These are phyloP conservation scores for Telopea speciosissima DNA, from an alignment of 177 flowering plant species.

Conservation along the genomic window DNA sequence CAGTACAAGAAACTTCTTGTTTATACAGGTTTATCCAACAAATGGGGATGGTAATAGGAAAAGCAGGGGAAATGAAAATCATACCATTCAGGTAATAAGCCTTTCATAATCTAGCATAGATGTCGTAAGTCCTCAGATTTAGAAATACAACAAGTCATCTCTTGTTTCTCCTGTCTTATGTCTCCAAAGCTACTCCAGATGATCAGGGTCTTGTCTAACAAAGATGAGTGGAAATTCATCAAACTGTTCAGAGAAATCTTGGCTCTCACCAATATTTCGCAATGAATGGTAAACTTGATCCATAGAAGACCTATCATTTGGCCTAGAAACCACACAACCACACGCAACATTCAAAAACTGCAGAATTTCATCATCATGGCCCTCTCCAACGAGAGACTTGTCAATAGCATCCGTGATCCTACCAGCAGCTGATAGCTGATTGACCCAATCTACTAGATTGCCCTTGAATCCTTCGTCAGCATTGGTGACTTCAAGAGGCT, in stretches of 20 bases:
- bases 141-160: no score
- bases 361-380: conserved; percentile 55
- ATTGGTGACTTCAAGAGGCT: conserved; percentile 42
- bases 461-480: conserved; percentile 63
- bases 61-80: conserved; percentile 20
- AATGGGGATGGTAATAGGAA: conserved; percentile 15
- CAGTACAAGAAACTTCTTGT: conserved; percentile 15
- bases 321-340: conserved; percentile 53
- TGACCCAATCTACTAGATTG: conserved; percentile 69
- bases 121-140: no score
- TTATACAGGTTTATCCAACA: conserved; percentile 26
- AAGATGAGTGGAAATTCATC: conserved; percentile 65
- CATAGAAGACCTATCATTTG: conserved; percentile 71
- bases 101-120: neutral
- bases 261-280: conserved; percentile 37
- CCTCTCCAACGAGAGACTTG: conserved; percentile 43
- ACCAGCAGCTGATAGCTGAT: conserved; percentile 32
- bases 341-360: conserved; percentile 53
- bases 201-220: conserved; percentile 35
- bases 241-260: conserved; percentile 51
- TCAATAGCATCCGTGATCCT: conserved; percentile 47
- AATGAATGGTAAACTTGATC: conserved; percentile 56
- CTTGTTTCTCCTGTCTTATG: conserved; percentile 5
- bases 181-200: conserved; percentile 15
- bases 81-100: conserved; percentile 18